These are phyloP conservation scores for Lactuca saligna DNA, from an alignment of 129 eudicot species.

Conservation along the genomic window DNA sequence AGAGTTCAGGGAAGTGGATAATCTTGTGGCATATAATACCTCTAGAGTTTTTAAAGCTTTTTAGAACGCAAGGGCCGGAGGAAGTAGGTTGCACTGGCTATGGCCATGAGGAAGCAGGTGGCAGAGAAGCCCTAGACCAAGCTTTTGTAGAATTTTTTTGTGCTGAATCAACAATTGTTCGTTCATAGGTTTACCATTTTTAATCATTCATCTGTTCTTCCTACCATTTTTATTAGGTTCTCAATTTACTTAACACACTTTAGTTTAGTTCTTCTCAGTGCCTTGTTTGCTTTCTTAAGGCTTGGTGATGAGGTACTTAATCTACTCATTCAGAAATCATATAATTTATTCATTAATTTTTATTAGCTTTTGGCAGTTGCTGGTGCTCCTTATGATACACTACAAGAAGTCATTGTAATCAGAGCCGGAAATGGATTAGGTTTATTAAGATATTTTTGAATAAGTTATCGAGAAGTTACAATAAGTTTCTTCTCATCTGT, in stretches of 20 bases:
- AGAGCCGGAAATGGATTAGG: slow-evolving; percentile 77
- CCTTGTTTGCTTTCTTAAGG: slow-evolving; percentile 87
- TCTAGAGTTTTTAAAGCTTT: slow-evolving; percentile 86
- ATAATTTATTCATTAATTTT: slow-evolving; percentile 9
- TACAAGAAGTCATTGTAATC: slow-evolving; percentile 94
- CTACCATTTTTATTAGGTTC: neutral
- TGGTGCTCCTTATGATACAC: slow-evolving; percentile 97
- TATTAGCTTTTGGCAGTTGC: slow-evolving; percentile 97
- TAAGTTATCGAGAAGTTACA: slow-evolving; percentile 83
- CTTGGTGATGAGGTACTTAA: slow-evolving; percentile 87
- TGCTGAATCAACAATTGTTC: slow-evolving; percentile 93
- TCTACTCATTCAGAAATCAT: neutral
- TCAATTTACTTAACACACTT: slow-evolving; percentile 10
- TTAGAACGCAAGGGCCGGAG: slow-evolving; percentile 80
- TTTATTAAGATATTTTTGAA: slow-evolving; percentile 79
- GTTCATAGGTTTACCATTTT: slow-evolving; percentile 63
- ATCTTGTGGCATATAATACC: slow-evolving; percentile 78
- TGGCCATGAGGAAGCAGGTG: slow-evolving; percentile 99
- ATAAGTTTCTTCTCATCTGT: slow-evolving; percentile 41
- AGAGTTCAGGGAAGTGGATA: slow-evolving; percentile 76
- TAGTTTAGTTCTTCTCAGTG: slow-evolving; percentile 82
- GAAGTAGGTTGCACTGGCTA: slow-evolving; percentile 98
- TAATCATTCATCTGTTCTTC: slow-evolving; percentile 11
- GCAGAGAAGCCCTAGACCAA: slow-evolving; percentile 92
- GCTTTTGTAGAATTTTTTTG: slow-evolving; percentile 91